Evolutionary conservation across 345 rosid genomes (phyloP).

Genomic region (Clausena lansium): DNA sequence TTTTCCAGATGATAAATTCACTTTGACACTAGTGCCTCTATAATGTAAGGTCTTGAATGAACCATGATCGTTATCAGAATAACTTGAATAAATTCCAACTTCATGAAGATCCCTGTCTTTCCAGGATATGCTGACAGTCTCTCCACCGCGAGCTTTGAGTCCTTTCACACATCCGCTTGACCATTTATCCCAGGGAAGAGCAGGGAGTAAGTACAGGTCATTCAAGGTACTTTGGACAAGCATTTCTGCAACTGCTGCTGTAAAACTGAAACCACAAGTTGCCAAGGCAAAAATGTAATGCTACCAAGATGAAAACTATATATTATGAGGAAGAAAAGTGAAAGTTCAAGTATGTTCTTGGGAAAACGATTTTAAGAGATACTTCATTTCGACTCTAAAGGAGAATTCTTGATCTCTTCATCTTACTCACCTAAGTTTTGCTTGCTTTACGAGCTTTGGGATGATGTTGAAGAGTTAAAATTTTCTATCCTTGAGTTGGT

Average conservation of each 20-base stretch:
- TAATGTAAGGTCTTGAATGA: constrained; percentile 47
- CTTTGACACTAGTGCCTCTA: constrained; percentile 39
- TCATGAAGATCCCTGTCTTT: constrained; percentile 68
- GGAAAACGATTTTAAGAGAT: neutral
- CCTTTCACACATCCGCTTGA: constrained; percentile 68
- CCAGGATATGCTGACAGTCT: constrained; percentile 71
- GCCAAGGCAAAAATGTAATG: neutral
- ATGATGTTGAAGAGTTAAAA: neutral
- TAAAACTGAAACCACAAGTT: constrained; percentile 39
- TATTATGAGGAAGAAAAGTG: too few relatives aligned
- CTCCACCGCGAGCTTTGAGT: constrained; percentile 74
- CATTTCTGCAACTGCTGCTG: constrained; percentile 84
- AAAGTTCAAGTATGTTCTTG: neutral
- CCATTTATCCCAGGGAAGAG: constrained; percentile 82
- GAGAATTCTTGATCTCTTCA: neutral
- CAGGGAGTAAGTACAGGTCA: constrained; percentile 79
- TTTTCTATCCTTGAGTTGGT: neutral
- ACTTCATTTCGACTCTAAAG: neutral
- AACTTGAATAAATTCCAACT: constrained; percentile 46
- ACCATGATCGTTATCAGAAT: constrained; percentile 21
- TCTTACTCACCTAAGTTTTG: neutral
- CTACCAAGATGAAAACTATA: neutral
- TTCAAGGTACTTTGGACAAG: constrained; percentile 74
- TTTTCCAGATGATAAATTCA: constrained; percentile 42
- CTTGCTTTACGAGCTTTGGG: neutral